Percentiles rank a stretch among this genome's conserved stretches.
Conservation (phyloP, 2,329 filamentous ascomycete genomes). For the Pyrenochaeta sp. region DNA sequence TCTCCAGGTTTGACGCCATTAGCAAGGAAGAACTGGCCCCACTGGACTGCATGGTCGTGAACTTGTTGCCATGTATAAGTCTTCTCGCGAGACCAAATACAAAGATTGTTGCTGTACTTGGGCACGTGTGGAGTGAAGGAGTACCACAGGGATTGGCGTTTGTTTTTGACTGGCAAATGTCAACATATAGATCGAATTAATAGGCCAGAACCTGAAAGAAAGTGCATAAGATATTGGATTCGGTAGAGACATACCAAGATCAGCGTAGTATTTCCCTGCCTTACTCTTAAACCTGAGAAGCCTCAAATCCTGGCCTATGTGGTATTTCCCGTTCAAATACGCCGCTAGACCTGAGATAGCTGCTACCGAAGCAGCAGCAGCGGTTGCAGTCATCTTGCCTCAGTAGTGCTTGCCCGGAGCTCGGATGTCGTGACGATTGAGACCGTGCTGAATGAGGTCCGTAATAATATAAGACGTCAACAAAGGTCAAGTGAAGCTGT, state of each 20-base stretch:
- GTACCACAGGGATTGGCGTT: slow-evolving; percentile 43
- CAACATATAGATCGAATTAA: not conserved
- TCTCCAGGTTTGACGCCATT: slow-evolving; percentile 68
- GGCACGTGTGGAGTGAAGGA: slow-evolving; percentile 31
- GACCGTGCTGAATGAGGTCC: not conserved
- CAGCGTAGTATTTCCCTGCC: slow-evolving; percentile 33
- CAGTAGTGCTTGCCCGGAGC: not conserved
- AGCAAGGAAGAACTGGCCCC: slow-evolving; percentile 43
- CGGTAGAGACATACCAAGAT: slow-evolving; percentile 34
- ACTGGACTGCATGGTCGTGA: slow-evolving; percentile 40
- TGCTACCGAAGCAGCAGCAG: slow-evolving; percentile 39
- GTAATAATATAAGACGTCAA: not conserved
- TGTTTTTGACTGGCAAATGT: slow-evolving; percentile 50
- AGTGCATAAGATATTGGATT: not conserved
- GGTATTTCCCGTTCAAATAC: slow-evolving; percentile 74
- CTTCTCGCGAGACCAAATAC: slow-evolving; percentile 71
- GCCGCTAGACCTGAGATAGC: slow-evolving; percentile 54
- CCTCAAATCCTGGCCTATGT: slow-evolving; percentile 68
- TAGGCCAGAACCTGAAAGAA: not conserved
- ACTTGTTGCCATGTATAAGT: slow-evolving; percentile 48
- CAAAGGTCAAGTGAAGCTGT: slow-evolving; percentile 5
- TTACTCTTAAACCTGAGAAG: slow-evolving; percentile 55
- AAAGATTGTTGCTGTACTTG: slow-evolving; percentile 56
- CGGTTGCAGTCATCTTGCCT: slow-evolving; percentile 26
- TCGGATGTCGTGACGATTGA: not conserved